Conservation (phyloP, 2,329 filamentous ascomycete genomes). For the Beauveria asiatica region DNA sequence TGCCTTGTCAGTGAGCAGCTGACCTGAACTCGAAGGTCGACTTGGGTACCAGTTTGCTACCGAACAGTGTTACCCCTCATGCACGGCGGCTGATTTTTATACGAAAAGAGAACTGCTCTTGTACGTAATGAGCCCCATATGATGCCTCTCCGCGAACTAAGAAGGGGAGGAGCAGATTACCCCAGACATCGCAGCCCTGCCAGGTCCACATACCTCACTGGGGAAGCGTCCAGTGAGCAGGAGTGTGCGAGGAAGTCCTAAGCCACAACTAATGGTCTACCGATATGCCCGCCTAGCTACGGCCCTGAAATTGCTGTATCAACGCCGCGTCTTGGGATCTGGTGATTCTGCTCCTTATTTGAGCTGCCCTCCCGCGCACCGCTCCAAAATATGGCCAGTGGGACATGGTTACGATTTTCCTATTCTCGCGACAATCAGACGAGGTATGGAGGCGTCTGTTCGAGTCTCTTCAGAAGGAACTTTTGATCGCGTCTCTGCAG, state of each 20-base stretch:
- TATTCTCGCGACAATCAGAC: not conserved
- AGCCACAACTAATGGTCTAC: not conserved
- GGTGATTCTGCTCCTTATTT: not conserved
- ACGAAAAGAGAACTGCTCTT: not conserved
- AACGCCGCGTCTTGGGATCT: not conserved
- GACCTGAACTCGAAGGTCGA: not conserved
- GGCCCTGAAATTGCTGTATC: not conserved
- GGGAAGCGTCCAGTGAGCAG: not conserved
- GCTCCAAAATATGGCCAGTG: not conserved
- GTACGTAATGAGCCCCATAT: not conserved
- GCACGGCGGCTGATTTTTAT: not conserved
- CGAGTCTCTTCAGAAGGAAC: not conserved
- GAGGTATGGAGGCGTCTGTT: no score
- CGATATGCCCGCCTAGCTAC: not conserved
- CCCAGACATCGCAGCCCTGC: not conserved
- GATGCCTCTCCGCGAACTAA: not conserved
- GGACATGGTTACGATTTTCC: not conserved
- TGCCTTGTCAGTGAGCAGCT: not conserved
- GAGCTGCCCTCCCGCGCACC: no score
- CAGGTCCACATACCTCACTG: not conserved
- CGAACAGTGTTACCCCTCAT: not conserved
- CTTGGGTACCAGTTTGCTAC: not conserved
- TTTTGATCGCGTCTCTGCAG: conserved; percentile 1
- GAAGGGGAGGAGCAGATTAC: not conserved
- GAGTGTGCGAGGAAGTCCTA: not conserved